Conservation (phyloP, 495 filamentous ascomycete species). For the Aspergillus heteromorphus region DNA sequence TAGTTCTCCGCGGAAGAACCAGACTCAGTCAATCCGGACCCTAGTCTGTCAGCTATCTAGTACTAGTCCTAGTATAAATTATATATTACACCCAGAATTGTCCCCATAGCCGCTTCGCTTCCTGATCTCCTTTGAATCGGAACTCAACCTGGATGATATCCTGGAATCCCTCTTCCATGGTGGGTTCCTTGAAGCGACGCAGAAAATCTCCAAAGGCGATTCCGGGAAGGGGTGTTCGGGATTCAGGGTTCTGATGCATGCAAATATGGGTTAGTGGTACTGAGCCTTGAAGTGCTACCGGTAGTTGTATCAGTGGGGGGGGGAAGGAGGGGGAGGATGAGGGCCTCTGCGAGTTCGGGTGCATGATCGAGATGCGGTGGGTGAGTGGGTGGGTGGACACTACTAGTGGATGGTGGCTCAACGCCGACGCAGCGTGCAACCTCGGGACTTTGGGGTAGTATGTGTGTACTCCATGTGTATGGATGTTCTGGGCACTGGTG, state of each 20-base stretch:
- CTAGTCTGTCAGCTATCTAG: too few species aligned
- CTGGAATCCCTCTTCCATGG: slow-evolving; percentile 73
- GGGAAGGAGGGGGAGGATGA: not conserved
- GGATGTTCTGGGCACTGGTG: too few species aligned
- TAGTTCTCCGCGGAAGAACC: not conserved
- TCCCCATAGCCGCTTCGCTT: slow-evolving; percentile 56
- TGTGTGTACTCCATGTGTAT: not conserved
- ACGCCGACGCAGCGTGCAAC: not conserved
- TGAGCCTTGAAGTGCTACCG: too few species aligned
- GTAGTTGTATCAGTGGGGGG: too few species aligned
- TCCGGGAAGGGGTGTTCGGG: slow-evolving; percentile 63
- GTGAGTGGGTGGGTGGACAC: not conserved
- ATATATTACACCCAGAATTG: slow-evolving; percentile 61
- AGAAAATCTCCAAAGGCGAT: slow-evolving; percentile 74
- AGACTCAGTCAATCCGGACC: too few species aligned
- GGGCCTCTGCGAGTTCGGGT: too few species aligned
- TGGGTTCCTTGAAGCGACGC: slow-evolving; percentile 65
- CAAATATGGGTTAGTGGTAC: not conserved
- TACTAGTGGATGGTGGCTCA: not conserved
- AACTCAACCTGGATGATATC: slow-evolving; percentile 71
- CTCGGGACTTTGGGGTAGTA: not conserved
- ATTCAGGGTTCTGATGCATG: slow-evolving; percentile 71
- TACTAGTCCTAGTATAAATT: too few species aligned
- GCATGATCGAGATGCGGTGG: not conserved
- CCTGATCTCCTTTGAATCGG: slow-evolving; percentile 53